Evolutionary conservation across 805 yeast species (phyloP).

Genomic region (Lachancea nothofagi): DNA sequence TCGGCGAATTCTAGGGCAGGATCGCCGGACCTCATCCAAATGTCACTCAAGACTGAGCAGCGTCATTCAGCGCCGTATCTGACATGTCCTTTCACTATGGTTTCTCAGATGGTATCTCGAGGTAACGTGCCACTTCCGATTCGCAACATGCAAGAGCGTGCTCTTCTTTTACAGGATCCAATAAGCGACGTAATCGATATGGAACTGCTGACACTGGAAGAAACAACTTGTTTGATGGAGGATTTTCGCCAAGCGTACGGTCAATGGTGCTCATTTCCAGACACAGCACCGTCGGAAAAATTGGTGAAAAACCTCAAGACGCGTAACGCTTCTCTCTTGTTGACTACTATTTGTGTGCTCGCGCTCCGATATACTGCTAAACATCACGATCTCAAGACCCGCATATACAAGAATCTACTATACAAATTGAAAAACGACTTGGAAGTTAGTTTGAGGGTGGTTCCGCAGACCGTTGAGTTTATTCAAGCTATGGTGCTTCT

Average conservation of each 20-base stretch:
- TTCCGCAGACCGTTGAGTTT: conserved; percentile 50
- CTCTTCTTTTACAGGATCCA: conserved; percentile 6
- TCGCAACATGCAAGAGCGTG: conserved; percentile 14
- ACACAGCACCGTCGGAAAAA: conserved; percentile 41
- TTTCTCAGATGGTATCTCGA: conserved; percentile 16
- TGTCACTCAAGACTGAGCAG: conserved; percentile 10
- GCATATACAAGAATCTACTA: conserved; percentile 41
- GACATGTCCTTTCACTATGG: conserved; percentile 15
- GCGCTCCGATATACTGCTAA: conserved; percentile 45
- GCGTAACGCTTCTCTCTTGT: conserved; percentile 51
- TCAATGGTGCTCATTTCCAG: conserved; percentile 72
- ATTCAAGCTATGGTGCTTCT: conserved; percentile 63
- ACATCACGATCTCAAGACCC: conserved; percentile 32
- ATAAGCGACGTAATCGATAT: conserved; percentile 46
- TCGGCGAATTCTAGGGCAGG: background rate
- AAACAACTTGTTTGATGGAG: conserved; percentile 46
- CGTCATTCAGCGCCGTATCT: conserved; percentile 14
- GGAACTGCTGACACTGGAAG: conserved; percentile 43
- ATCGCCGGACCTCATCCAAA: conserved; percentile 8
- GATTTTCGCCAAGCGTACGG: conserved; percentile 65
- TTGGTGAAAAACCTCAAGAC: conserved; percentile 45
- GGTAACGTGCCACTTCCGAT: conserved; percentile 18
- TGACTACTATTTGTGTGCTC: conserved; percentile 61
- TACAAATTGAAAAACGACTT: conserved; percentile 47
- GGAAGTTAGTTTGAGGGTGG: conserved; percentile 37